Evolutionary conservation across 2,329 filamentous ascomycete genomes (phyloP).

Genomic region (Sporothrix luriei): DNA sequence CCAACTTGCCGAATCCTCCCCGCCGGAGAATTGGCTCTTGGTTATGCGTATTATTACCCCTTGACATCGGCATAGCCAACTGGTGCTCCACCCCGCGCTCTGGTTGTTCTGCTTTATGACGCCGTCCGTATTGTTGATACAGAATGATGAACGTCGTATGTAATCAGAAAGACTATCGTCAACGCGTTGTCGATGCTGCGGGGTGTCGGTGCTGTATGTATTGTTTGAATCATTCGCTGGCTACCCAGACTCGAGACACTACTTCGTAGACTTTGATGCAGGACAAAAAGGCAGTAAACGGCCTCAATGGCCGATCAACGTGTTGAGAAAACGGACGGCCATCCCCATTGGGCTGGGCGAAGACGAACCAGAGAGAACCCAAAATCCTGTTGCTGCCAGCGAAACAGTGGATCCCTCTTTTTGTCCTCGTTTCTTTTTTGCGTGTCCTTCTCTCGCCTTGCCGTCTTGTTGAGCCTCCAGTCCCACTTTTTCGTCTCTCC

Average conservation of each 20-base stretch:
- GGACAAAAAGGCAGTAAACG: not conserved
- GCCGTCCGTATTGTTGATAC: too few relatives aligned
- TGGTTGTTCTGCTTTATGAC: too few relatives aligned
- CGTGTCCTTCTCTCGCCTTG: not conserved
- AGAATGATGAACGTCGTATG: not conserved
- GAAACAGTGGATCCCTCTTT: not conserved
- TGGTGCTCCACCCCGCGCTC: too few relatives aligned
- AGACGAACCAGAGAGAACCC: not conserved
- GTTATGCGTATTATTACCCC: not conserved
- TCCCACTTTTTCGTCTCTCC: slow-evolving; percentile 4
- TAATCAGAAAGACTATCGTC: not conserved
- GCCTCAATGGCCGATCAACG: not conserved
- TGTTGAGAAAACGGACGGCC: not conserved
- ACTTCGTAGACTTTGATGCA: not conserved
- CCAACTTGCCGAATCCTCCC: not conserved
- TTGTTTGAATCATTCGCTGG: not conserved
- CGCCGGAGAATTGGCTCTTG: not conserved
- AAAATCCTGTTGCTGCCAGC: slow-evolving; percentile 3
- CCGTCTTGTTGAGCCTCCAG: slow-evolving; percentile 14
- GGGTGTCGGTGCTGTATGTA: not conserved
- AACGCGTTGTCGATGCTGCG: not conserved
- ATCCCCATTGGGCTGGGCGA: not conserved
- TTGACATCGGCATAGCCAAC: too few relatives aligned
- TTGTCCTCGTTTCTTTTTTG: not conserved
- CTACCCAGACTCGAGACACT: slow-evolving; percentile 1